A percentile compares a stretch with the other conserved stretches of the same genome.
Conservation (phyloP, 1,284 basidiomycete genomes). For the Boletus subluridellus region DNA sequence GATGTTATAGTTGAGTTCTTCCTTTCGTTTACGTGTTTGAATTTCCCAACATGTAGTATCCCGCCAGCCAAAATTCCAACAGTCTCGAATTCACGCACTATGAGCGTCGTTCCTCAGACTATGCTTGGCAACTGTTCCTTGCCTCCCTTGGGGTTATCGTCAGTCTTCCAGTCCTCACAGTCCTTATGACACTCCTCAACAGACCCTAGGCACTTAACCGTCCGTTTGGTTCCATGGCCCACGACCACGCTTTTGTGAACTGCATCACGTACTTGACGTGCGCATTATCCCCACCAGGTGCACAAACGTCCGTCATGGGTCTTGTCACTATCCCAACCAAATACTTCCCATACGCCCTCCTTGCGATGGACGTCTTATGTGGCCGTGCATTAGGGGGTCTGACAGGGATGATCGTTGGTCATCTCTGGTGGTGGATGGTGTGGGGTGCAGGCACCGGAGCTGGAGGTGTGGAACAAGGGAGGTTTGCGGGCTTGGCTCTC, state of each 20-base stretch:
- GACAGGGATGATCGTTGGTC: slow-evolving; percentile 72
- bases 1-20: slow-evolving; percentile 68
- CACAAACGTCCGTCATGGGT: slow-evolving; percentile 71
- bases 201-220: slow-evolving; percentile 52
- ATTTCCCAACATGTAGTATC: neutral
- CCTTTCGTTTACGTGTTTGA: neutral
- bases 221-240: slow-evolving; percentile 57
- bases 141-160: slow-evolving; percentile 60
- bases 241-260: slow-evolving; percentile 66
- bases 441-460: slow-evolving; percentile 42
- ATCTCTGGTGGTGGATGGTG: slow-evolving; percentile 75
- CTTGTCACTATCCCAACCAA: slow-evolving; percentile 65
- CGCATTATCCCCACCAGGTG: slow-evolving; percentile 59
- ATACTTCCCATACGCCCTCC: slow-evolving; percentile 75
- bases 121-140: slow-evolving; percentile 69
- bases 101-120: slow-evolving; percentile 59
- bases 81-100: slow-evolving; percentile 66
- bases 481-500: slow-evolving; percentile 25
- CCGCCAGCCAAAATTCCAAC: slow-evolving; percentile 56
- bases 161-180: slow-evolving; percentile 27
- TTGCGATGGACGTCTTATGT: slow-evolving; percentile 67
- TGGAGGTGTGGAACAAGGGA: slow-evolving; percentile 29
- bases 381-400: slow-evolving; percentile 62
- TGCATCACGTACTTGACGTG: slow-evolving; percentile 68
- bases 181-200: slow-evolving; percentile 8